phyloP scores from a whole-genome alignment of 2,329 filamentous ascomycete genomes.

The Herpotrichia juniperi region DNA sequence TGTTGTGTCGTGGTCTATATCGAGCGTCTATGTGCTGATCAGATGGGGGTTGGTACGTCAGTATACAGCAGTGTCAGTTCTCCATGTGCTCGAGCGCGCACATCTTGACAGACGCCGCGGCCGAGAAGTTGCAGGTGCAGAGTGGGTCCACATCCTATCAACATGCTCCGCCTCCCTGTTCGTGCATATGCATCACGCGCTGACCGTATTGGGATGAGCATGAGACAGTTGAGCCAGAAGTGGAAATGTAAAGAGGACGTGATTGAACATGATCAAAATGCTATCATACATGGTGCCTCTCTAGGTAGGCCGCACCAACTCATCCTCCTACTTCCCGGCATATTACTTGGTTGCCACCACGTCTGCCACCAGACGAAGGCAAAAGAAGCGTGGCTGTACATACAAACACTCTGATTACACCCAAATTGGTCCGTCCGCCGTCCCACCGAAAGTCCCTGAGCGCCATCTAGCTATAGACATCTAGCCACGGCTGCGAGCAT shows the following conservation, averaged over 20 bases:
- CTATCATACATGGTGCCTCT: conserved; percentile 2
- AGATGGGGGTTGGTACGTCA: no score
- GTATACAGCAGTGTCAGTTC: not conserved
- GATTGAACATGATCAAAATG: no score
- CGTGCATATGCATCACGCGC: not conserved
- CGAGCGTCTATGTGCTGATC: not conserved
- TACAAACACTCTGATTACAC: conserved; percentile 3
- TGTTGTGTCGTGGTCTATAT: not conserved
- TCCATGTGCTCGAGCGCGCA: not conserved
- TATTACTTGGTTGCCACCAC: not conserved
- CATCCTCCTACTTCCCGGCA: conserved; percentile 11
- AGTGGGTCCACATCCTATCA: no score
- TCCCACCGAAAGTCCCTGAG: not conserved
- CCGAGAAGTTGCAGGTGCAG: not conserved
- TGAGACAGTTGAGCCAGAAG: no score
- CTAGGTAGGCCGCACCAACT: conserved; percentile 5
- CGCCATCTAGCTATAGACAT: not conserved
- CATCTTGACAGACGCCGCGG: no score
- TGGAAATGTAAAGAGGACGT: no score
- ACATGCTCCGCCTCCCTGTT: not conserved
- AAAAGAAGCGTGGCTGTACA: not conserved
- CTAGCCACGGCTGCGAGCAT: not conserved
- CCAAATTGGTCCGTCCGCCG: not conserved
- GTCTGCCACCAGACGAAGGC: not conserved
- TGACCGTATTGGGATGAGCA: not conserved